These are phyloP conservation scores for Beauveria sp. DNA, from an alignment of 2,329 filamentous ascomycete genomes.

Conservation along the genomic window DNA sequence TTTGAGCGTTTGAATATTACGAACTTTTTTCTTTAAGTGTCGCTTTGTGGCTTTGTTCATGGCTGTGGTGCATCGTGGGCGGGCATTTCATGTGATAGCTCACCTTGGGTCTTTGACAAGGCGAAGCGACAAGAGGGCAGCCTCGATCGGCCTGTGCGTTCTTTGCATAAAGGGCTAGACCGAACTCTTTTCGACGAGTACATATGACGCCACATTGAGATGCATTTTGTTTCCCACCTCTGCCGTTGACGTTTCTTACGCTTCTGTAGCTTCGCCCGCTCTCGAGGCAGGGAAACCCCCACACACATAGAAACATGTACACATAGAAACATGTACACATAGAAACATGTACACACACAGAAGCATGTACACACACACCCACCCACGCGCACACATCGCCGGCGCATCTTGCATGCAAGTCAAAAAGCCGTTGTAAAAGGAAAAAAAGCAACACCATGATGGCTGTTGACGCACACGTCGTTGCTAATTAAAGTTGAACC, in stretches of 20 bases:
- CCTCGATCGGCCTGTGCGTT: background rate
- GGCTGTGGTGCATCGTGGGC: background rate
- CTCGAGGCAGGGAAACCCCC: background rate
- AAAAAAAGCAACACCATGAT: background rate
- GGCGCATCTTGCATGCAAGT: conserved; percentile 1
- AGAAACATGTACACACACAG: background rate
- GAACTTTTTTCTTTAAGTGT: background rate
- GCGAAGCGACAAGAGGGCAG: background rate
- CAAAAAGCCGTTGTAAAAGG: background rate
- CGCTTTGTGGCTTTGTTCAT: background rate
- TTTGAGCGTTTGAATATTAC: background rate
- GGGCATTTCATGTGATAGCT: conserved; percentile 2
- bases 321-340: background rate
- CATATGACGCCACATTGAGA: background rate
- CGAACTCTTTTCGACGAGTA: background rate
- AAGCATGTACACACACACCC: background rate
- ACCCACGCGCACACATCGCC: background rate
- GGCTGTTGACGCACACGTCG: background rate
- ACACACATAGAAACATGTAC: background rate
- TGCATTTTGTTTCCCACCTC: background rate
- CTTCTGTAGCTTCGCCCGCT: background rate
- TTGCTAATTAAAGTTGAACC: background rate
- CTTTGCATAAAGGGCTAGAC: background rate
- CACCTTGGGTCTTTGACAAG: background rate
- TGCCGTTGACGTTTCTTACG: background rate